phyloP scores from a whole-genome alignment of 139 green algal genomes.

The Chlamydomonas incerta region DNA sequence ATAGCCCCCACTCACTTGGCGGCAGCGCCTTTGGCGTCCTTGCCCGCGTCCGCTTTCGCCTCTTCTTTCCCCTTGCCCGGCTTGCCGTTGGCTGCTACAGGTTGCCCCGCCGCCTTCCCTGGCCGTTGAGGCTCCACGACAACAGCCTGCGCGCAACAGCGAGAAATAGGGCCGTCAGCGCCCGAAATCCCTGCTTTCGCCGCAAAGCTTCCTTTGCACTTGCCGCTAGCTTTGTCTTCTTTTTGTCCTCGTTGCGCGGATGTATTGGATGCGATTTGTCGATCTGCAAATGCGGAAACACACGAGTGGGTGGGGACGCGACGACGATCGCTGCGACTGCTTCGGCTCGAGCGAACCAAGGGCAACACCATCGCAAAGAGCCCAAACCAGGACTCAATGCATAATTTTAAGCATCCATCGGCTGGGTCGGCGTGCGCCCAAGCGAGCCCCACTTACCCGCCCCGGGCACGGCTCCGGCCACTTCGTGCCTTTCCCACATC shows the following conservation, averaged over 20 bases:
- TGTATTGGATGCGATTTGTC: constrained; percentile 86
- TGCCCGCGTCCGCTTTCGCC: constrained; percentile 8
- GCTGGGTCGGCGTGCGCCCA: no score
- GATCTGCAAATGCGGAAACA: constrained; percentile 68
- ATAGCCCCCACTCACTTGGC: constrained; percentile 8
- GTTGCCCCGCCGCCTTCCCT: not conserved
- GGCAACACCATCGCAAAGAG: no score
- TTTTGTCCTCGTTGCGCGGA: constrained; percentile 78
- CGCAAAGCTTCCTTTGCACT: not conserved
- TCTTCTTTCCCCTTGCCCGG: constrained; percentile 28
- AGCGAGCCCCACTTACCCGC: constrained; percentile 63
- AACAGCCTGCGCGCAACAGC: constrained; percentile 19
- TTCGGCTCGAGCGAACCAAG: no score
- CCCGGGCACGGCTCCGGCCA: constrained; percentile 78
- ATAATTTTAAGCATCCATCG: no score
- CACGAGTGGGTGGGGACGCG: not conserved
- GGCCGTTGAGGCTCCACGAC: constrained; percentile 14
- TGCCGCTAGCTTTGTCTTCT: constrained; percentile 72
- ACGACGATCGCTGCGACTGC: no score
- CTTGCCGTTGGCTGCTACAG: constrained; percentile 43
- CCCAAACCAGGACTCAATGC: no score
- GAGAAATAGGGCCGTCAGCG: not conserved
- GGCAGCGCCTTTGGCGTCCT: constrained; percentile 26
- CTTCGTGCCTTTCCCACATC: constrained; percentile 79
- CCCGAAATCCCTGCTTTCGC: not conserved